Base-by-base conservation (phyloP, 345 rosid species). In the Pistacia atlantica region DNA sequence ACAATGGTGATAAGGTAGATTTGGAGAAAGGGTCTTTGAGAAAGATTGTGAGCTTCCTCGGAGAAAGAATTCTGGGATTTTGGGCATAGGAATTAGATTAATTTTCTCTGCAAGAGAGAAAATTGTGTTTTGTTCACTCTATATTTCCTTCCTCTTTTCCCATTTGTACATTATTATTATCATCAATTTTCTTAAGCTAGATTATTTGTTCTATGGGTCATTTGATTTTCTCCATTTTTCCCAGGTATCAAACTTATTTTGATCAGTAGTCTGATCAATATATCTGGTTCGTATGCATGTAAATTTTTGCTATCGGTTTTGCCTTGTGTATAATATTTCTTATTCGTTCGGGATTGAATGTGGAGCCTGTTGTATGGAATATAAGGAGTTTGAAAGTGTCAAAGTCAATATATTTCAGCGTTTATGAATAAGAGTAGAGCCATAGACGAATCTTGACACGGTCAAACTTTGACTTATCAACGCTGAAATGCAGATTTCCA, bases 1-100 rank as follows among this genome's bases (percentile, higher is more conserved):
- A 58, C n/a, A 75, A 67, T 46, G 74, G 65, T 18, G 67, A 72
- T 17, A 75, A 59, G 11, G 48, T 22, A 33, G 84, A 68, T 38
- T 31, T 33, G 65, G 83, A 79, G 82, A 80, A 77, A 72, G 80
- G 82, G 8, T 54, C 83, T 25, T 75, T 84, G 64, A 79, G 77
- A 68, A 84, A 82, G 77, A 78, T 82, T 71, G 67, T 68, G 35
- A 70, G 77, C 58, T 85, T 81, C n/a, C 67, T 87, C 9, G 82
- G 82, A 1, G 84, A 85, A 65, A 76, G 58, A 57, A 67, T 87
- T 54, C 80, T 86, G 86, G 78, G 78, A 60, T 63, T 25, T 69
- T 67, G 66, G 80, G 67, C 64, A 16, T 52, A 49, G 57, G 46
- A 58, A 6, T 35, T 71, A 51, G 55, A 8, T 33, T 80, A 49